A percentile compares a stretch with the other conserved stretches of the same genome.
Conservation (phyloP, 495 filamentous ascomycete species). For the Lasiosphaeria ovina region DNA sequence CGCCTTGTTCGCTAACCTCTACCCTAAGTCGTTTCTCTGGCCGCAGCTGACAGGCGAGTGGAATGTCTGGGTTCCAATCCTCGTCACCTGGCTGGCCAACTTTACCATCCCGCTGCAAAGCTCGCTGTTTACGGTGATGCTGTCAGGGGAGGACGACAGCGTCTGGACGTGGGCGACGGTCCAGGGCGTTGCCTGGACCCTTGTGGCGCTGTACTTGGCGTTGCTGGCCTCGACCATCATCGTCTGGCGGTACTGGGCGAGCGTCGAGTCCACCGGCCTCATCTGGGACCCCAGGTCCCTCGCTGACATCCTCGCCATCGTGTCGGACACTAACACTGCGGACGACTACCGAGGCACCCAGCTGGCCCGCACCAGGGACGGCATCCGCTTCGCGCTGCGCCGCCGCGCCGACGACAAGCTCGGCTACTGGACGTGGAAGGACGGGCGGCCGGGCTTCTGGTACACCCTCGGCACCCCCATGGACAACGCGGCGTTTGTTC, state of each 20-base stretch:
- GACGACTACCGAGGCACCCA: conserved; percentile 58
- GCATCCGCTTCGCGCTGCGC: conserved; percentile 47
- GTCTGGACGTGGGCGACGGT: conserved; percentile 79
- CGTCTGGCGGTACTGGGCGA: conserved; percentile 49
- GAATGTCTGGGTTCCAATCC: conserved; percentile 43
- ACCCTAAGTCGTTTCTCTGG: conserved; percentile 50
- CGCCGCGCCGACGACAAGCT: conserved; percentile 59
- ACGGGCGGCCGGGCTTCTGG: conserved; percentile 40
- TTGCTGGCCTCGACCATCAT: conserved; percentile 56
- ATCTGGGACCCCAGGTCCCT: conserved; percentile 82
- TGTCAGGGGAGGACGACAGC: conserved; percentile 28
- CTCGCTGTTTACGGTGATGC: conserved; percentile 45
- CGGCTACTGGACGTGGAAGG: conserved; percentile 76
- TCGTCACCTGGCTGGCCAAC: conserved; percentile 46
- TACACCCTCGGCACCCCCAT: conserved; percentile 41
- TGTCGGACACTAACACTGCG: conserved; percentile 76
- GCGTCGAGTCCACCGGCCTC: conserved; percentile 63
- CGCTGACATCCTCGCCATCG: conserved; percentile 71
- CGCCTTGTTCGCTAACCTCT: conserved; percentile 53
- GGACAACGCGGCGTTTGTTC: conserved; percentile 29
- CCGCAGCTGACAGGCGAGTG: conserved; percentile 44
- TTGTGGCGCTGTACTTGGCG: conserved; percentile 70
- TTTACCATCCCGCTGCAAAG: conserved; percentile 49
- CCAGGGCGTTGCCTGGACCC: conserved; percentile 72
- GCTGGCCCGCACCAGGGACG: conserved; percentile 53